These are phyloP conservation scores for Moesziomyces parantarcticus DNA, from an alignment of 1,284 basidiomycete genomes.

Conservation along the genomic window DNA sequence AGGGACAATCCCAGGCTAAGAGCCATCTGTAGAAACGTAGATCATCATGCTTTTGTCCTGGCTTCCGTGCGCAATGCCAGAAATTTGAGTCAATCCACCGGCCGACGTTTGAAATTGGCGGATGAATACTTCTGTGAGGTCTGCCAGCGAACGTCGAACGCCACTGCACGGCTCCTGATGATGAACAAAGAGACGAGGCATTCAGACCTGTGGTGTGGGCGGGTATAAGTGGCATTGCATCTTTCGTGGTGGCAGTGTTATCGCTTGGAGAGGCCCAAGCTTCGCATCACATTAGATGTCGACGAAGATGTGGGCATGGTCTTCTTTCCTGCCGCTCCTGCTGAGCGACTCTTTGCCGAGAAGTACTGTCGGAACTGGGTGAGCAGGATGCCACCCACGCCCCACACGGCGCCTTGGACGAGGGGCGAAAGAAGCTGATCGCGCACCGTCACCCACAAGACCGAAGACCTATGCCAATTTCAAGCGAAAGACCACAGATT, in stretches of 20 bases:
- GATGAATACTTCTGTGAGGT: no score
- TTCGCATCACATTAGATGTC: constrained; percentile 13
- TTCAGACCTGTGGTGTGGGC: no score
- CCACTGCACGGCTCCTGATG: no score
- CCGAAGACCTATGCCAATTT: constrained; percentile 37
- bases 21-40: constrained; percentile 25
- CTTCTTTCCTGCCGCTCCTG: background rate
- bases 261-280: constrained; percentile 19
- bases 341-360: constrained; percentile 6
- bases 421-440: constrained; percentile 61
- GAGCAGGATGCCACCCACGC: constrained; percentile 45
- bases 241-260: background rate
- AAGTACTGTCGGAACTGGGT: constrained; percentile 43
- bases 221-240: constrained; percentile 21
- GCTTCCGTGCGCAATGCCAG: no score
- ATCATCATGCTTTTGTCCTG: no score
- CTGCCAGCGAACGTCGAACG: no score
- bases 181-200: no score
- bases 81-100: no score
- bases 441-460: constrained; percentile 57
- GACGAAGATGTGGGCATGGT: background rate
- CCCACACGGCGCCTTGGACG: constrained; percentile 58
- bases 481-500: no score
- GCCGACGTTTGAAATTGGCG: no score
- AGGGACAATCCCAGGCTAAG: constrained; percentile 2